phyloP scores from a whole-genome alignment of 768 basidiomycete genomes.

The Boletus rubescentipes region DNA sequence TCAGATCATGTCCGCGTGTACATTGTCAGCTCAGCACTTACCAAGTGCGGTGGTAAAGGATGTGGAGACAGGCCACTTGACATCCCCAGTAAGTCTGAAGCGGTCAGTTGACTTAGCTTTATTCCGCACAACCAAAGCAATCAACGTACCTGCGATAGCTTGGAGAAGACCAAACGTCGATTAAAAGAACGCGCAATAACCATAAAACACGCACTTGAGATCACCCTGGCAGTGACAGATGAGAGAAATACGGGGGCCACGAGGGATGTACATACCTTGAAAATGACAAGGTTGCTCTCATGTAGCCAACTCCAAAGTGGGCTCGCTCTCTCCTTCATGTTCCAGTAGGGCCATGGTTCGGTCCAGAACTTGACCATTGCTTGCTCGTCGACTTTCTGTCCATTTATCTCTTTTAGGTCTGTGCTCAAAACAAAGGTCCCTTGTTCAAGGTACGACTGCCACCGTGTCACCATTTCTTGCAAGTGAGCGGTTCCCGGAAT shows the following conservation, averaged over 20 bases:
- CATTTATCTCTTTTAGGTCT: conserved; percentile 28
- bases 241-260: not conserved
- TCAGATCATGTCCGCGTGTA: not conserved
- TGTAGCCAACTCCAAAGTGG: conserved; percentile 51
- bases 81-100: conserved; percentile 82
- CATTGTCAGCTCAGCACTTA: conserved; percentile 25
- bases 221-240: conserved; percentile 59
- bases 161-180: conserved; percentile 2
- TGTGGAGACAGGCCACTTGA: conserved; percentile 82
- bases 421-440: conserved; percentile 70
- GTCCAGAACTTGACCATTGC: conserved; percentile 65
- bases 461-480: conserved; percentile 60
- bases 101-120: conserved; percentile 2
- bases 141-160: conserved; percentile 80
- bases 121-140: not conserved
- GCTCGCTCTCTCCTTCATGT: conserved; percentile 56
- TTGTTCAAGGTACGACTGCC: conserved; percentile 65
- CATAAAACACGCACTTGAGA: conserved; percentile 68
- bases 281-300: conserved; percentile 68
- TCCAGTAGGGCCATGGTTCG: conserved; percentile 71
- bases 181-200: not conserved
- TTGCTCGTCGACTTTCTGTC: conserved; percentile 24
- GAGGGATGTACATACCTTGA: conserved; percentile 56
- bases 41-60: conserved; percentile 74
- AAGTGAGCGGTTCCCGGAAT: conserved; percentile 43